These are phyloP conservation scores for Lepidium africanum DNA, from an alignment of 345 rosid genomes.

Conservation along the genomic window DNA sequence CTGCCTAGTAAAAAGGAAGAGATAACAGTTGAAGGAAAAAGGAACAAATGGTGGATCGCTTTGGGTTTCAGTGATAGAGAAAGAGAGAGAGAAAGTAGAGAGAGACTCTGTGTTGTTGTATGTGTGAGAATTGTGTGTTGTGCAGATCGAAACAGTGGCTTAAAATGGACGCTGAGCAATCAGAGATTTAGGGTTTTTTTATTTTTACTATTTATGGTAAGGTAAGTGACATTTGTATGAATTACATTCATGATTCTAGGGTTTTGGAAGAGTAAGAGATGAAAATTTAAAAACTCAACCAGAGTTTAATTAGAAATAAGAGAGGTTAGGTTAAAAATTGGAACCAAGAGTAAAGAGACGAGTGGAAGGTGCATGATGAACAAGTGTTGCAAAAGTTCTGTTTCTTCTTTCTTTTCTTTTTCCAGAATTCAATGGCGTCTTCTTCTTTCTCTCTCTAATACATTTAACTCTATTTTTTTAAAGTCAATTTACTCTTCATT, in stretches of 20 bases:
- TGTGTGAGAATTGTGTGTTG: constrained; percentile 23
- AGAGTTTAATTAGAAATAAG: constrained; percentile 10
- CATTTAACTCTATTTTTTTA: constrained; percentile 7
- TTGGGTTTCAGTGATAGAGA: constrained; percentile 36
- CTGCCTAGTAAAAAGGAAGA: constrained; percentile 16
- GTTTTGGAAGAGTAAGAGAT: constrained; percentile 16
- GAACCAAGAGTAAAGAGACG: constrained; percentile 56
- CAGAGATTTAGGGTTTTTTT: constrained; percentile 40
- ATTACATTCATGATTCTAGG: constrained; percentile 45
- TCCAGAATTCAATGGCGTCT: constrained; percentile 67
- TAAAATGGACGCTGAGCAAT: constrained; percentile 72
- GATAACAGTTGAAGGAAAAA: constrained; percentile 16
- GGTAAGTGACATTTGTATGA: constrained; percentile 56
- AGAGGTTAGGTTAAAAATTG: constrained; percentile 31
- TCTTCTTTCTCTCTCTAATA: constrained; percentile 18
- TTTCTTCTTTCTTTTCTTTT: constrained; percentile 9
- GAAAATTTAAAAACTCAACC: constrained; percentile 11
- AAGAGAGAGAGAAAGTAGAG: constrained; percentile 21
- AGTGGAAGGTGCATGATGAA: constrained; percentile 51
- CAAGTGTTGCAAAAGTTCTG: constrained; percentile 92
- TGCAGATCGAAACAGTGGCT: constrained; percentile 50
- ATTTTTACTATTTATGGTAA: constrained; percentile 22
- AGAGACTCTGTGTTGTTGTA: constrained; percentile 5
- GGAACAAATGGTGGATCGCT: constrained; percentile 23
- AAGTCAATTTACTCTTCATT: constrained; percentile 12